Conservation (phyloP, 192 early-diverging fungal species). For the Endogone sp. region DNA sequence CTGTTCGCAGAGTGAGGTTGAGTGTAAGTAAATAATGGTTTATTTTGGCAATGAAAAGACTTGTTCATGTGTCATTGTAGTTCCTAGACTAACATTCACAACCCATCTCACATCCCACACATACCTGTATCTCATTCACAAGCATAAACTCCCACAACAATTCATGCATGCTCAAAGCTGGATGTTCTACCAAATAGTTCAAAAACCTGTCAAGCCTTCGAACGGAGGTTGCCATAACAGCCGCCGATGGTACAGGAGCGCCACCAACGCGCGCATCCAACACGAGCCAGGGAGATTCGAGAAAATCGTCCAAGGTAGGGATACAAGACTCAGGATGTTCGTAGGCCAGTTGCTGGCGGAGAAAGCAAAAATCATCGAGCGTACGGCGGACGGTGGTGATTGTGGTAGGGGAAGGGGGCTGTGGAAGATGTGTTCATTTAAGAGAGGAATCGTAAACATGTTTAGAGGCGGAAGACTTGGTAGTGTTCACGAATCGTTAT, state of each 20-base stretch:
- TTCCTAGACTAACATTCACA: neutral
- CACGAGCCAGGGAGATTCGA: constrained; percentile 32
- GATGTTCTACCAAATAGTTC: constrained; percentile 35
- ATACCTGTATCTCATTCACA: constrained; percentile 29
- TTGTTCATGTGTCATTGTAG: neutral
- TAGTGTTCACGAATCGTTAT: too few species aligned
- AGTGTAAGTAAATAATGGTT: neutral
- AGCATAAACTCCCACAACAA: constrained; percentile 40
- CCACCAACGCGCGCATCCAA: constrained; percentile 19
- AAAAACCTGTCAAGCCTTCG: constrained; percentile 35
- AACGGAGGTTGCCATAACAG: constrained; percentile 19
- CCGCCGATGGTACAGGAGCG: constrained; percentile 14
- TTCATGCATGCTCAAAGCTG: constrained; percentile 37
- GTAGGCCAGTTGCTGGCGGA: constrained; percentile 29
- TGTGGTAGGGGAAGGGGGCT: constrained; percentile 19
- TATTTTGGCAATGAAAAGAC: too few species aligned
- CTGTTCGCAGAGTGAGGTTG: constrained; percentile 11
- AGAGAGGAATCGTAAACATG: neutral
- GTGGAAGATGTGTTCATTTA: too few species aligned
- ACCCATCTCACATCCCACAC: neutral
- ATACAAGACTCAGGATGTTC: constrained; percentile 41
- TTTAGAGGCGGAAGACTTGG: too few species aligned
- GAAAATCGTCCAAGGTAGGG: constrained; percentile 33
- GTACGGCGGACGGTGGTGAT: constrained; percentile 37
- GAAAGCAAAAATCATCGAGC: constrained; percentile 41